These are phyloP conservation scores for Acanthamoeba healyi DNA, from an alignment of 208 protist species.

Conservation along the genomic window DNA sequence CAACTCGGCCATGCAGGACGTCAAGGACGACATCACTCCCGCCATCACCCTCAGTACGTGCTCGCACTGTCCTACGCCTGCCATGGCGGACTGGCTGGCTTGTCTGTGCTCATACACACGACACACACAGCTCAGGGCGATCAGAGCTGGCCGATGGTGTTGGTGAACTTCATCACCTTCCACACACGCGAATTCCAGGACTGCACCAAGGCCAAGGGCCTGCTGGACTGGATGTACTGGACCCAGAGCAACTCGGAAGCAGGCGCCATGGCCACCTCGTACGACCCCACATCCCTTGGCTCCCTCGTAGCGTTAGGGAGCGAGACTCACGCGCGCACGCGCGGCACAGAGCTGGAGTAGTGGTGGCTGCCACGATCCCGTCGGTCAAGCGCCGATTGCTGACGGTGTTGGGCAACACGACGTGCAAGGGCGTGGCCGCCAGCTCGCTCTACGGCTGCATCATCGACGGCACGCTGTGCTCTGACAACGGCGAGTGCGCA, in stretches of 20 bases:
- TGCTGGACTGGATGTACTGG: conserved; percentile 41
- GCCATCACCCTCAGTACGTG: background rate
- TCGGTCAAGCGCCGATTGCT: background rate
- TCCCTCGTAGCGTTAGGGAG: too few species aligned
- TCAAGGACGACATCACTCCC: background rate
- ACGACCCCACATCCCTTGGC: background rate
- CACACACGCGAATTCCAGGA: background rate
- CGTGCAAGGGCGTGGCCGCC: background rate
- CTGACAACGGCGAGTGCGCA: background rate
- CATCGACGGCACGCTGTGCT: conserved; percentile 15
- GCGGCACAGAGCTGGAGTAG: background rate
- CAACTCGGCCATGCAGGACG: background rate
- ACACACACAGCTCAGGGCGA: background rate
- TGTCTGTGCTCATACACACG: too few species aligned
- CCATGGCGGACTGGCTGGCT: too few species aligned
- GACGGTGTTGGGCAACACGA: background rate
- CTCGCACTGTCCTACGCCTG: background rate
- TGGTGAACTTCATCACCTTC: background rate
- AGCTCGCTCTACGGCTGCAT: conserved; percentile 23
- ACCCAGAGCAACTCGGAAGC: background rate
- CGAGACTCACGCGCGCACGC: background rate
- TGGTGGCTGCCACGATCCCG: background rate
- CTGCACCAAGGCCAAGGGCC: background rate
- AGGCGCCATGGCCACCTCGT: background rate
- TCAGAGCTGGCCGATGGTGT: background rate